Evolutionary conservation across 2,329 filamentous ascomycete genomes (phyloP), one percentile per base, ranked within the genome.

Genomic region (Colletotrichum ledebouriae): DNA sequence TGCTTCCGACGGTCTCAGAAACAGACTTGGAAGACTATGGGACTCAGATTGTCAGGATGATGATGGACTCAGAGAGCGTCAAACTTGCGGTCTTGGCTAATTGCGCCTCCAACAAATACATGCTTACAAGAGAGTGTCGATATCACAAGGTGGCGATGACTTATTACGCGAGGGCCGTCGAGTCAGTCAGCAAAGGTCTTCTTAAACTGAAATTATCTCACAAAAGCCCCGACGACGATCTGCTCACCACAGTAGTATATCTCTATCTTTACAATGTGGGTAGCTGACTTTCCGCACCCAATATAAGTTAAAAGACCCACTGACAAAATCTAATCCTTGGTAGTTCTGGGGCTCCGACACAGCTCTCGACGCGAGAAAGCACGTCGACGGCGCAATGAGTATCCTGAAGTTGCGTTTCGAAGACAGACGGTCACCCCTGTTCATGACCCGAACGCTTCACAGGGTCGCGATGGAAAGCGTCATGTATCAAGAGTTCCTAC

Each of bases 261-360:
- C 25, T 59, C 6, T 59, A 59, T 9, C 56, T 59, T 11, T 59
- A 59, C 10, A 59, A 59, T 22, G 56, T 59, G n/a, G 20, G 56
- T 13, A 4, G 1, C 15, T 25, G 25, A 25, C 25, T 25, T 25
- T 25, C 25, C 25, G 25, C 25, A 25, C 25, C 17, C 17, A 17
- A 17, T 17, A 17, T 17, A 17, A 17, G 17, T 17, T 17, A 17
- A 17, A 17, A 17, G 0, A 10, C 7, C n/a, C 17, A 5, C 41
- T 58, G 39, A 58, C 7, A 37, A 9, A 37, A 4, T 22, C 22
- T 2, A 2, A 2, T 1, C 1, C 15, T 9, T 2, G 17, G 22
- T 6, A 58, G 56, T 59, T 59, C n/a, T 59, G 56, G 56, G 56
- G 56, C 0, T 44, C 56, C n/a, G 56, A 59, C n/a, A 59, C 56